Evolutionary conservation across 176 grass and related monocot genomes (phyloP), one percentile per base, ranked within the genome.

Genomic region (Melocanna baccifera): DNA sequence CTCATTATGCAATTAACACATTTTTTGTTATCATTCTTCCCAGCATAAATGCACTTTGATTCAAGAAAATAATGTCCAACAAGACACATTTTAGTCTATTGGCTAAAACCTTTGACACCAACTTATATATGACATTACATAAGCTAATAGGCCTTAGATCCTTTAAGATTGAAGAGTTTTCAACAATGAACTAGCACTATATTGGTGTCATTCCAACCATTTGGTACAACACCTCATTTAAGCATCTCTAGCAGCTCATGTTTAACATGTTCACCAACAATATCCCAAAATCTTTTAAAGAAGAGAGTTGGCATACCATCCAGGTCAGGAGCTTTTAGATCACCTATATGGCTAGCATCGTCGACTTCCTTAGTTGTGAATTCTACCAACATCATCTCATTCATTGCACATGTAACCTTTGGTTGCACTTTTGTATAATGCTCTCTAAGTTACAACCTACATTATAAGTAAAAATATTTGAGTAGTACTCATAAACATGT

Each of bases 391-490:
- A 53, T 7, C 51, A 6, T 53, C 1, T 20, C 4, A 20, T 53
- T 20, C 51, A 53, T 53, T 5, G 51, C 5, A 4, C 2, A 1
- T 2, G 6, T 19, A 4, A 50, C 13, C 14, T 50, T 19, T 0
- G 15, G 5, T 19, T 52, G 1, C 0, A 52, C 16, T 52, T 18
- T 52, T 0, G 2, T 1, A 52, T 7, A 52, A 52, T 52, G 15
- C 16, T 52, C 2, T 6, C 1, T 19, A 0, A 0, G 0, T 6
- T 18, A 22, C 1, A 3, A 3, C 7, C 19, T 8, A 2, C 19
- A n/a, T 9, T 22, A 9, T 19, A 56, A 2, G 20, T n/a, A 16
- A 56, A 56, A 2, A 22, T 0, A 2, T 56, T 2, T 56, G 19
- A n/a, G 6, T 56, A 56, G 19, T n/a, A 56, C 2, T n/a, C 0